These are phyloP conservation scores for Helenozyma rhizophorensis DNA, from an alignment of 805 yeast genomes.

Conservation along the genomic window DNA sequence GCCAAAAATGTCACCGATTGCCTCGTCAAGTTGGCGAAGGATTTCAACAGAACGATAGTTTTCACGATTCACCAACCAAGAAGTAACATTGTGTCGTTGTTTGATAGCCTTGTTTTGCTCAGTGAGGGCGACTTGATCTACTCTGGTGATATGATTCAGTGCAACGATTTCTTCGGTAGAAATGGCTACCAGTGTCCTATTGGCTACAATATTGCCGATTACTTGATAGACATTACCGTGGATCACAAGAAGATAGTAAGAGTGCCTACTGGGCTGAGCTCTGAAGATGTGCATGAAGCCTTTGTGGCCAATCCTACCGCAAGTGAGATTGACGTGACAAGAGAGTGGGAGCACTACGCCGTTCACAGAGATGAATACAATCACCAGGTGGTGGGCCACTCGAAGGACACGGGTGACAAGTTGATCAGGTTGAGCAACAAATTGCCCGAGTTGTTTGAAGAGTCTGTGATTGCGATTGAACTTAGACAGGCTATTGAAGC, in stretches of 20 bases:
- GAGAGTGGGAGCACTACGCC: conserved; percentile 86
- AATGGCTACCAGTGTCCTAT: conserved; percentile 80
- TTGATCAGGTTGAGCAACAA: conserved; percentile 19
- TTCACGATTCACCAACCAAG: conserved; percentile 97
- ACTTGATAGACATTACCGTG: conserved; percentile 84
- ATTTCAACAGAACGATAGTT: conserved; percentile 80
- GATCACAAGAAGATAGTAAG: conserved; percentile 40
- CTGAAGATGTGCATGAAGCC: conserved; percentile 26
- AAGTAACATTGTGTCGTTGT: conserved; percentile 87
- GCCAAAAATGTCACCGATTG: conserved; percentile 89
- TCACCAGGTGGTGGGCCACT: conserved; percentile 18
- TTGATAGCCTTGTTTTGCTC: conserved; percentile 75
- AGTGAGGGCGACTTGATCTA: conserved; percentile 84
- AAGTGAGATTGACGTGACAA: conserved; percentile 53
- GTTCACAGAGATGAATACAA: conserved; percentile 70
- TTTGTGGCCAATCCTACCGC: conserved; percentile 19
- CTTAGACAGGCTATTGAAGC: conserved; percentile 34
- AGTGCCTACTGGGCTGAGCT: conserved; percentile 9
- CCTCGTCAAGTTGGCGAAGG: conserved; percentile 72
- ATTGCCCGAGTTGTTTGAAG: conserved; percentile 31
- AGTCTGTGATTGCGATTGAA: conserved; percentile 39
- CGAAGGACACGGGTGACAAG: conserved; percentile 18
- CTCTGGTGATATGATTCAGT: conserved; percentile 77
- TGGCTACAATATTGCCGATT: conserved; percentile 93
- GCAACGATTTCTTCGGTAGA: conserved; percentile 68